Conservation (phyloP, 768 basidiomycete species). For the Pleurotus tuber-regium region DNA sequence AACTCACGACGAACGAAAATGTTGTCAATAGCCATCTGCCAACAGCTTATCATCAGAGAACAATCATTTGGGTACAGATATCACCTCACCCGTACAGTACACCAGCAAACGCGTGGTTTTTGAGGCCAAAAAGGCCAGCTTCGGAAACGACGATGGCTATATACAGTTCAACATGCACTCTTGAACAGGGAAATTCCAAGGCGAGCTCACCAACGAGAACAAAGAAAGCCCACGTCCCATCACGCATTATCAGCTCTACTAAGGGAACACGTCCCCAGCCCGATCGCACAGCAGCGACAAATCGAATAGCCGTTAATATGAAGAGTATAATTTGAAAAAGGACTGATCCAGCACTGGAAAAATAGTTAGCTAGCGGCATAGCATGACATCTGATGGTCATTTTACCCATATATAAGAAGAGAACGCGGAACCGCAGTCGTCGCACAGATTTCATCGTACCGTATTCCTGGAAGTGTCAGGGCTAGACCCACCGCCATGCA, state of each 20-base stretch:
- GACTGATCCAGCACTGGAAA: conserved; percentile 4
- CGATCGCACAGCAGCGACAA: conserved; percentile 16
- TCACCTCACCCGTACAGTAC: conserved; percentile 28
- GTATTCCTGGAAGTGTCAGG: conserved; percentile 28
- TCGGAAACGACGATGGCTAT: conserved; percentile 19
- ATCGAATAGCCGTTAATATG: background rate
- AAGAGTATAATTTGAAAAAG: conserved; percentile 6
- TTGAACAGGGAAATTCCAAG: background rate
- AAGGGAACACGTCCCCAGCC: conserved; percentile 34
- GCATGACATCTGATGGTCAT: background rate
- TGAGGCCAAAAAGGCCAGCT: conserved; percentile 22
- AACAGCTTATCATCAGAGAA: background rate
- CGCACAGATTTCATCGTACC: conserved; percentile 30
- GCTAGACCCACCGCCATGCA: conserved; percentile 28
- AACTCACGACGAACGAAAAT: conserved; percentile 31
- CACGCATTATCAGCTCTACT: conserved; percentile 32
- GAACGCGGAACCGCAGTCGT: background rate
- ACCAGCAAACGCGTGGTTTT: conserved; percentile 25
- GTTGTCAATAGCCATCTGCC: conserved; percentile 32
- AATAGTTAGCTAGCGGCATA: background rate
- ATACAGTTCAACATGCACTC: background rate
- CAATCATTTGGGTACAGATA: background rate
- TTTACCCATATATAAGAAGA: background rate
- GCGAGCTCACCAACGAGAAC: conserved; percentile 29
- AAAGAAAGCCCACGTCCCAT: conserved; percentile 33